Conservation (phyloP, 176 grass and related monocot species). For the Carex kokanica region DNA sequence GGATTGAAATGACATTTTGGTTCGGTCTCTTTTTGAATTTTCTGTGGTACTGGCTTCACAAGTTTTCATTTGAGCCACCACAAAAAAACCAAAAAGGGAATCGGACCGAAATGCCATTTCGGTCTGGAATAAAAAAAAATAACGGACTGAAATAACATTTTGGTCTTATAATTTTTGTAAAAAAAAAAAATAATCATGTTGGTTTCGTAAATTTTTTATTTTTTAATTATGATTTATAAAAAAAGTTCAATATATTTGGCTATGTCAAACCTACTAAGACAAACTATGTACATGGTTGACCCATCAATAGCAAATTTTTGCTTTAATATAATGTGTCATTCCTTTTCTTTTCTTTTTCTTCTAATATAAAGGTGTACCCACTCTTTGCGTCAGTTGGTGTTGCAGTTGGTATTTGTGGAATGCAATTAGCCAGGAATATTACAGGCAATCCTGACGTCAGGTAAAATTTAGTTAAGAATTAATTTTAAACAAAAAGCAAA, state of each 20-base stretch:
- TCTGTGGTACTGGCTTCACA: too few relatives aligned
- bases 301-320: background rate
- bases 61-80: too few relatives aligned
- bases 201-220: too few relatives aligned
- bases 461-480: slow-evolving; percentile 24
- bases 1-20: too few relatives aligned
- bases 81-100: too few relatives aligned
- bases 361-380: slow-evolving; percentile 43
- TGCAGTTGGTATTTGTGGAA: slow-evolving; percentile 55
- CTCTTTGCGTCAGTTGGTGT: slow-evolving; percentile 44
- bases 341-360: background rate
- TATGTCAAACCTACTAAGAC: slow-evolving; percentile 2
- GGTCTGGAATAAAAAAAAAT: too few relatives aligned
- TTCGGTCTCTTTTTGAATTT: too few relatives aligned
- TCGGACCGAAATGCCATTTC: too few relatives aligned
- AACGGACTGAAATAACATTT: too few relatives aligned
- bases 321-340: background rate
- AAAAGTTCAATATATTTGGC: background rate
- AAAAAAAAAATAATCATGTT: too few relatives aligned
- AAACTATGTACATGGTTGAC: background rate
- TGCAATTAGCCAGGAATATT: slow-evolving; percentile 69
- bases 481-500: background rate
- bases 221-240: too few relatives aligned
- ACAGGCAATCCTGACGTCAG: slow-evolving; percentile 57
- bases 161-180: too few relatives aligned